These are phyloP conservation scores for Endocladia muricata DNA, from an alignment of 31 red algal species.

Conservation along the genomic window DNA sequence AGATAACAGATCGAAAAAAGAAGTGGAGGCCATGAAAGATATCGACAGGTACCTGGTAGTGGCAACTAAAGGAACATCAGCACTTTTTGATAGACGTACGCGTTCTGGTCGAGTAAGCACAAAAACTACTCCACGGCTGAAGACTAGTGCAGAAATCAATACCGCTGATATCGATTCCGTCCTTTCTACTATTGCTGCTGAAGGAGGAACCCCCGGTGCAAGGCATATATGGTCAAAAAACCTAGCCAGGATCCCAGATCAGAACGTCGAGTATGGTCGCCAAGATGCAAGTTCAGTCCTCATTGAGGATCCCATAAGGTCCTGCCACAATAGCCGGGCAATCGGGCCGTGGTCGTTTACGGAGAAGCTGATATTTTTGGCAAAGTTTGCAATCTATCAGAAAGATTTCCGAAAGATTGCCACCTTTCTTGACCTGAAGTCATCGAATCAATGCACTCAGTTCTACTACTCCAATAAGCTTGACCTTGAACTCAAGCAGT, in stretches of 20 bases:
- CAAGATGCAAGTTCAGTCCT: constrained; percentile 31
- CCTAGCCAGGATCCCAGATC: constrained; percentile 72
- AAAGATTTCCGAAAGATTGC: constrained; percentile 75
- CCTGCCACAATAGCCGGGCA: background rate
- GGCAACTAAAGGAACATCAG: constrained; percentile 29
- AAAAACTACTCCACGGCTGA: constrained; percentile 42
- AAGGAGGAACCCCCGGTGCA: constrained; percentile 78
- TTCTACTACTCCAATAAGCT: constrained; percentile 73
- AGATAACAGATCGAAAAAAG: constrained; percentile 55
- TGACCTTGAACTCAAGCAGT: constrained; percentile 39
- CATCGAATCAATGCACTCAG: constrained; percentile 26
- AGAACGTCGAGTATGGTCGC: constrained; percentile 17
- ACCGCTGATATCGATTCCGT: constrained; percentile 54
- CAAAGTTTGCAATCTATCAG: constrained; percentile 39
- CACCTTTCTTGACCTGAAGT: constrained; percentile 46
- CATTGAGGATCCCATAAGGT: constrained; percentile 35
- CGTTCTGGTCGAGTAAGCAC: constrained; percentile 62
- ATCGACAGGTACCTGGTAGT: constrained; percentile 43
- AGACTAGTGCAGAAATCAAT: constrained; percentile 38
- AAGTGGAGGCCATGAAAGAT: constrained; percentile 49
- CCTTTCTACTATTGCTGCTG: constrained; percentile 67
- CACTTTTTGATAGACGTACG: constrained; percentile 37
- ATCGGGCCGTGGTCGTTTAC: constrained; percentile 55
- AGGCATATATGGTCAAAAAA: constrained; percentile 63
- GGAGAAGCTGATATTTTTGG: constrained; percentile 57